Evolutionary conservation across 2,329 filamentous ascomycete species (phyloP).

Genomic region (Mollisiaceae sp.): DNA sequence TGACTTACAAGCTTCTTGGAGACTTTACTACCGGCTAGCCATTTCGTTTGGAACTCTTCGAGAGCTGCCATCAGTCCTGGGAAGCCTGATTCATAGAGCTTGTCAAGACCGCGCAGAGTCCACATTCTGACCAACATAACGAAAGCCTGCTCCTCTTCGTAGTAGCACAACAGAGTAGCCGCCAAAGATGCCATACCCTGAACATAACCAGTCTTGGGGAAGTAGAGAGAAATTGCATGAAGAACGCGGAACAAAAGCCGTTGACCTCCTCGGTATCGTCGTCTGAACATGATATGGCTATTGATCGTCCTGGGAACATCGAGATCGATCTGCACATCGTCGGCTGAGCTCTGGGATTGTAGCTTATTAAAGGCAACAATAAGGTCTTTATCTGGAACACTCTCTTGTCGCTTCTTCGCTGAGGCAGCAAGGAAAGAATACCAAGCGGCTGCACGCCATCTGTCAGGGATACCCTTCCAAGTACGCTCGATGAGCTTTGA

Average conservation of each 20-base stretch:
- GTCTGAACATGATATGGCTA: slow-evolving; percentile 95
- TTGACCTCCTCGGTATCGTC: slow-evolving; percentile 89
- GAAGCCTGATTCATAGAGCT: slow-evolving; percentile 84
- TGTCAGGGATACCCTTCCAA: slow-evolving; percentile 98
- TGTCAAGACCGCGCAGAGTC: slow-evolving; percentile 84
- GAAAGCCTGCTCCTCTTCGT: slow-evolving; percentile 92
- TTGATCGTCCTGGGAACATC: slow-evolving; percentile 96
- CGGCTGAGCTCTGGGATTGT: slow-evolving; percentile 75
- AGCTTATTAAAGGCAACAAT: slow-evolving; percentile 74
- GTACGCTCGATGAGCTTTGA: slow-evolving; percentile 88
- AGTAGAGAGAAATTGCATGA: slow-evolving; percentile 89
- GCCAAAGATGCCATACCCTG: slow-evolving; percentile 97
- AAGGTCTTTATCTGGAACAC: slow-evolving; percentile 72
- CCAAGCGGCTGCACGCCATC: slow-evolving; percentile 93
- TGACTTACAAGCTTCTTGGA: slow-evolving; percentile 75
- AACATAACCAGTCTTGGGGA: slow-evolving; percentile 90
- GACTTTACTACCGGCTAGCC: slow-evolving; percentile 81
- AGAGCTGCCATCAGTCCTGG: slow-evolving; percentile 85
- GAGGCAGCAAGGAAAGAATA: slow-evolving; percentile 86
- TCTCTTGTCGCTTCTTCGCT: slow-evolving; percentile 67
- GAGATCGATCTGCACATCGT: slow-evolving; percentile 96
- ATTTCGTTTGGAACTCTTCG: slow-evolving; percentile 81
- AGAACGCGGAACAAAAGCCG: slow-evolving; percentile 90
- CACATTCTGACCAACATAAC: slow-evolving; percentile 97
- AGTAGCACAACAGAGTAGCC: slow-evolving; percentile 93